Percentiles rank a stretch among this genome's conserved stretches.
Conservation (phyloP, 2,329 filamentous ascomycete species). For the Chrysoporthe austroafricana region DNA sequence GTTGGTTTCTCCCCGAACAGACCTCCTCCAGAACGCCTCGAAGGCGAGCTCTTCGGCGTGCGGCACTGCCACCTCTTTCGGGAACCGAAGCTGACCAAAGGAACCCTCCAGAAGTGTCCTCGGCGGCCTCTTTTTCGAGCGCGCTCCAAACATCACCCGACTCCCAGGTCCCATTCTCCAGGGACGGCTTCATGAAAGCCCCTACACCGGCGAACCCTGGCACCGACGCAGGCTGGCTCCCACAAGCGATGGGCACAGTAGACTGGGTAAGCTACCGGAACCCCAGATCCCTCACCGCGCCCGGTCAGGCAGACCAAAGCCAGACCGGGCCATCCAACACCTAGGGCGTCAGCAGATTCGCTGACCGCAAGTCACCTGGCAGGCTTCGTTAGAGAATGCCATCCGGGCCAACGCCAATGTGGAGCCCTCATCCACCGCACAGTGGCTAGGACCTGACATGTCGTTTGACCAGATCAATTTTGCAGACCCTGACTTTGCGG, state of each 20-base stretch:
- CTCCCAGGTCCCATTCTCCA: neutral
- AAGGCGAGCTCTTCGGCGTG: neutral
- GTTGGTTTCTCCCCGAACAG: constrained; percentile 9
- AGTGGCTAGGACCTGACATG: constrained; percentile 16
- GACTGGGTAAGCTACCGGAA: constrained; percentile 14
- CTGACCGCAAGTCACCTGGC: constrained; percentile 16
- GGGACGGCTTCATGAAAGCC: constrained; percentile 8
- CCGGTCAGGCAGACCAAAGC: neutral
- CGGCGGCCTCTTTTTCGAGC: neutral
- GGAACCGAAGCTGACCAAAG: neutral
- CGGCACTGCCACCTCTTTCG: no score
- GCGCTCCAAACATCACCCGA: neutral
- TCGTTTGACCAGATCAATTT: constrained; percentile 21
- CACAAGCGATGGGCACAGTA: constrained; percentile 15
- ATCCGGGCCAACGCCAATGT: constrained; percentile 20
- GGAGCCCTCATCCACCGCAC: constrained; percentile 13
- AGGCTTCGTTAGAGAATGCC: constrained; percentile 20
- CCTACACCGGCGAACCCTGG: neutral
- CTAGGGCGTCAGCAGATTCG: neutral
- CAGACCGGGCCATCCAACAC: neutral
- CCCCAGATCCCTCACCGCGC: neutral
- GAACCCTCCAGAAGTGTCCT: neutral
- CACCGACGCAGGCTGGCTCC: constrained; percentile 25
- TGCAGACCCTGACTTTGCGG: constrained; percentile 14
- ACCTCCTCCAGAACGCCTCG: neutral